Evolutionary conservation across 169 alveolate genomes (phyloP), one percentile per base, ranked within the genome.

Genomic region (Plasmodium relictum): DNA sequence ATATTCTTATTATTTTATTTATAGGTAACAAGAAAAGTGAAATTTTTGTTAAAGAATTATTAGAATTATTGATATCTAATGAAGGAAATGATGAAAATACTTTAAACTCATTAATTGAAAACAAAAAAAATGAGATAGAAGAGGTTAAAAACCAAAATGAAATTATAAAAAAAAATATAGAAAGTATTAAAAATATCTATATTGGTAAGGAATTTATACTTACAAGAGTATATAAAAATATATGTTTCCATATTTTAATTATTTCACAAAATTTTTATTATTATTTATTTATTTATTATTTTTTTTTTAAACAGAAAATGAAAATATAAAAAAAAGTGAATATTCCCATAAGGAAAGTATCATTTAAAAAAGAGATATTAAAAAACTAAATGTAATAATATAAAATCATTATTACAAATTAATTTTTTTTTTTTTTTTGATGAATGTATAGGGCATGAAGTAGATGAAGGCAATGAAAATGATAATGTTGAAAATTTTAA

Each of bases 1-100:
- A 59, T 0, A 48, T 22, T 68, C 39, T 66, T 16, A 41, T n/a
- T 41, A 2, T 22, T 9, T n/a, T 22, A 18, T 6, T 4, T 31
- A 24, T 54, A 73, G 88, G 88, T 7, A 76, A 76, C 18, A 76
- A 76, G 54, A 76, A 76, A 26, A 76, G 88, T 16, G 88, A 76
- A 24, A 20, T 76, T 14, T 76, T 76, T 41, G 44, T 76, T 56
- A 54, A 48, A 16, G 88, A 76, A 37, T 56, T 76, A 24, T 58
- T 76, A 41, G 76, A 76, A 63, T 48, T 76, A 6, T 56, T 76
- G 37, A 76, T 76, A 63, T 44, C 48, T 20, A 50, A 63, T 20
- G 88, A 76, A 66, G 52, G 44, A 56, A 63, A 76, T n/a, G 88
- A 76, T 31, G 63, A 1, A 26, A 8, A 24, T 56, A 10, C 62